Conservation (phyloP, 495 filamentous ascomycete genomes). For the Terfezia boudieri region DNA sequence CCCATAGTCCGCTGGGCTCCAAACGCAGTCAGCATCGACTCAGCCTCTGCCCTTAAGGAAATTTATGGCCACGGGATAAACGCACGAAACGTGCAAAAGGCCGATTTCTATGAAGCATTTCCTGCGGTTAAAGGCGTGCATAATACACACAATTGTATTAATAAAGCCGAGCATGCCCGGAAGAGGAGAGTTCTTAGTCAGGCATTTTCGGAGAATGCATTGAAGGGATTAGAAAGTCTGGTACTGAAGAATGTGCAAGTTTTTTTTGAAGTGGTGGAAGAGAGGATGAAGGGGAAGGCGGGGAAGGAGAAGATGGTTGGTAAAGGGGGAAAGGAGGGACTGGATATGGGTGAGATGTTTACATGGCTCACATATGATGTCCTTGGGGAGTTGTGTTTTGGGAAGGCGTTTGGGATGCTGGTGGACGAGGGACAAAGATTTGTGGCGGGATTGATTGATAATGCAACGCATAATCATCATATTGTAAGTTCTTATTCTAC, state of each 20-base stretch:
- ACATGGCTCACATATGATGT: conserved; percentile 32
- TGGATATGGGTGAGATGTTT: conserved; percentile 31
- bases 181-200: conserved; percentile 33
- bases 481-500: conserved; percentile 22
- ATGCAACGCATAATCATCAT: conserved; percentile 31
- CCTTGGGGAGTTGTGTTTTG: conserved; percentile 22
- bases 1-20: conserved; percentile 28
- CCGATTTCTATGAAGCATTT: conserved; percentile 32
- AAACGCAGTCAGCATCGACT: conserved; percentile 28
- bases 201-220: conserved; percentile 30
- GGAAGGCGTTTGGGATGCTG: conserved; percentile 19
- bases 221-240: conserved; percentile 31
- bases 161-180: conserved; percentile 30
- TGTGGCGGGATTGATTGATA: conserved; percentile 29
- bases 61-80: conserved; percentile 31
- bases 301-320: not conserved
- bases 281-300: conserved; percentile 3
- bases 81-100: conserved; percentile 24
- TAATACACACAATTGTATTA: conserved; percentile 34
- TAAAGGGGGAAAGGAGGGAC: conserved; percentile 11
- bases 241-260: conserved; percentile 29
- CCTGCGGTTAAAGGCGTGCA: conserved; percentile 32
- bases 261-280: conserved; percentile 19
- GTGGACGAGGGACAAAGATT: conserved; percentile 22
- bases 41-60: conserved; percentile 27